Conservation (phyloP, 805 yeast species). For the Scheffersomyces stipitis region DNA sequence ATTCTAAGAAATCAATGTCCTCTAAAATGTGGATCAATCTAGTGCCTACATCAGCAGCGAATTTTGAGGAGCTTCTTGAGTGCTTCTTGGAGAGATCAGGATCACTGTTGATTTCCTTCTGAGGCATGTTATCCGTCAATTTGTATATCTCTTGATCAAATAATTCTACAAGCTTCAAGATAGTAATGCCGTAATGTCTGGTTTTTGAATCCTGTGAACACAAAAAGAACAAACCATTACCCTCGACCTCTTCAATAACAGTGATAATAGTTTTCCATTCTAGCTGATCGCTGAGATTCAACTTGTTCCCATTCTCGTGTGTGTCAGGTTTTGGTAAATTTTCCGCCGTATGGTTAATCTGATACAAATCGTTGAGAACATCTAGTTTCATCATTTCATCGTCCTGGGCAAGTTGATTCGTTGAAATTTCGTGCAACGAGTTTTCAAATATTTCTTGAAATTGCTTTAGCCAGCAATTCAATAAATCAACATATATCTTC, state of each 20-base stretch:
- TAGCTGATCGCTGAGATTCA: conserved; percentile 53
- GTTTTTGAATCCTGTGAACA: conserved; percentile 82
- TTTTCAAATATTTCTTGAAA: conserved; percentile 38
- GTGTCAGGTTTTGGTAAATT: conserved; percentile 20
- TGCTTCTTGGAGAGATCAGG: conserved; percentile 31
- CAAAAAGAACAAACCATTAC: conserved; percentile 87
- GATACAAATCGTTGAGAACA: conserved; percentile 41
- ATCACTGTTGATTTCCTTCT: conserved; percentile 12
- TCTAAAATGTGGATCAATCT: conserved; percentile 77
- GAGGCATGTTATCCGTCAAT: conserved; percentile 28
- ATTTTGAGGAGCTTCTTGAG: conserved; percentile 62
- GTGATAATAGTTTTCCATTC: conserved; percentile 80
- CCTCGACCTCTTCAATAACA: conserved; percentile 91
- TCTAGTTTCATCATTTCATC: conserved; percentile 39
- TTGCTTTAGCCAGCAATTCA: conserved; percentile 79
- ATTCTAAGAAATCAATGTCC: conserved; percentile 61
- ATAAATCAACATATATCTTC: conserved; percentile 71
- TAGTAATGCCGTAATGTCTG: conserved; percentile 72
- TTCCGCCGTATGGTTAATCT: conserved; percentile 44
- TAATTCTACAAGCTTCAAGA: conserved; percentile 74
- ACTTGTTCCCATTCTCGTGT: conserved; percentile 6
- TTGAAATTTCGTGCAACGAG: conserved; percentile 20
- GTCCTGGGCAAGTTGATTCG: conserved; percentile 29
- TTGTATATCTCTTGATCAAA: conserved; percentile 82
- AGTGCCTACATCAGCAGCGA: conserved; percentile 77